Evolutionary conservation across 495 filamentous ascomycete genomes (phyloP), one percentile per base, ranked within the genome.

Genomic region (Antarctomyces pellizariae): DNA sequence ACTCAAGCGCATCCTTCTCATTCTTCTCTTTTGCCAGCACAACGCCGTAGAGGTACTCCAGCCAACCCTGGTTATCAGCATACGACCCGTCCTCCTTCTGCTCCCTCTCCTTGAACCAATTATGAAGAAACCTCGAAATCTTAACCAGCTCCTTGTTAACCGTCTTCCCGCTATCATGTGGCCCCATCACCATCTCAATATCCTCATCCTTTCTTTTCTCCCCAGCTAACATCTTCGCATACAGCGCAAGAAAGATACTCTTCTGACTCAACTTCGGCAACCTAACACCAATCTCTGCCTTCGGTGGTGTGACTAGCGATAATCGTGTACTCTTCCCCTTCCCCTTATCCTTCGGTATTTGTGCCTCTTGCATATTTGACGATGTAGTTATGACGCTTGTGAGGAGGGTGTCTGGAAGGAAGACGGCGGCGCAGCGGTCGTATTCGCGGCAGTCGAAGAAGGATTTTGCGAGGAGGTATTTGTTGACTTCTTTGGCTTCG

Each of bases 191-290:
- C 79, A 92, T 95, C 51, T 99, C 89, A 14, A 75, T 75, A 17
- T 93, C 89, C 42, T 99, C 89, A 44, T 92, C 74, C 46, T 78
- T 90, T 27, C 74, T 65, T 54, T 99, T 99, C 53, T 95, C 89
- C 2, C 89, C 89, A 1, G 84, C 71, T 29, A 99, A 62, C 40
- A 75, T 82, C 34, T 79, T 89, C 12, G 89, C 75, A 37, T 99
- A 99, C 8, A 95, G 55, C 1, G 79, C 71, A 18, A 99, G 57
- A 42, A 99, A 99, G n/a, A 91, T 43, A 9, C 80, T 73, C 42
- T 79, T 84, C 44, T 91, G 78, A 47, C 82, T 91, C 30, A 91
- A 41, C 4, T 41, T 50, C 5, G 62, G 64, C 22, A 67, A 52
- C 2, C 45, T 46, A 18, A 56, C 54, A 25, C 43, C 42, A 2